Evolutionary conservation across 148 eudicot species (phyloP).

Genomic region (Camellia sinensis): DNA sequence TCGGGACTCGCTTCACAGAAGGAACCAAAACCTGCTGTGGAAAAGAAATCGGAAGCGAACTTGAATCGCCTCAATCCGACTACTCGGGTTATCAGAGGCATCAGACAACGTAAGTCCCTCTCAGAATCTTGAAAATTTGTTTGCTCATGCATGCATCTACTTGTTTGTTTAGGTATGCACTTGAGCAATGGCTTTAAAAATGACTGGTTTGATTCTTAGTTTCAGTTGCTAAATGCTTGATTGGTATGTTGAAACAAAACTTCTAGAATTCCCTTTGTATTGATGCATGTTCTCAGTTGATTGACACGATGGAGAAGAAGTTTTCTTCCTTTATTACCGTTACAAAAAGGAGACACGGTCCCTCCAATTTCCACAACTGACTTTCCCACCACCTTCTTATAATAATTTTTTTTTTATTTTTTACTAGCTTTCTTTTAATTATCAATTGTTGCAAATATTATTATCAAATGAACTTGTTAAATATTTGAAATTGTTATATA

Average conservation of each 20-base stretch:
- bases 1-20: neutral
- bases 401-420: no score
- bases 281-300: no score
- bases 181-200: neutral
- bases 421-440: no score
- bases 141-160: neutral
- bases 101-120: constrained; percentile 59
- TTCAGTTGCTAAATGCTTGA: neutral
- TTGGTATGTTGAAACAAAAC: neutral
- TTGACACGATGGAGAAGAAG: no score
- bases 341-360: no score
- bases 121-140: neutral
- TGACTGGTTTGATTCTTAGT: neutral
- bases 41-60: constrained; percentile 30
- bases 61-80: constrained; percentile 63
- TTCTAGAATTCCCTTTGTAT: neutral
- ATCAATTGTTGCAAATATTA: no score
- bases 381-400: no score
- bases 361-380: no score
- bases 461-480: no score
- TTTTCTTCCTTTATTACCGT: no score
- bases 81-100: constrained; percentile 56
- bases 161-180: neutral
- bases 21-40: constrained; percentile 9
- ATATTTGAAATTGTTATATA: no score